phyloP scores from a whole-genome alignment of 2,329 filamentous ascomycete species.

The Pseudogymnoascus destructans region DNA sequence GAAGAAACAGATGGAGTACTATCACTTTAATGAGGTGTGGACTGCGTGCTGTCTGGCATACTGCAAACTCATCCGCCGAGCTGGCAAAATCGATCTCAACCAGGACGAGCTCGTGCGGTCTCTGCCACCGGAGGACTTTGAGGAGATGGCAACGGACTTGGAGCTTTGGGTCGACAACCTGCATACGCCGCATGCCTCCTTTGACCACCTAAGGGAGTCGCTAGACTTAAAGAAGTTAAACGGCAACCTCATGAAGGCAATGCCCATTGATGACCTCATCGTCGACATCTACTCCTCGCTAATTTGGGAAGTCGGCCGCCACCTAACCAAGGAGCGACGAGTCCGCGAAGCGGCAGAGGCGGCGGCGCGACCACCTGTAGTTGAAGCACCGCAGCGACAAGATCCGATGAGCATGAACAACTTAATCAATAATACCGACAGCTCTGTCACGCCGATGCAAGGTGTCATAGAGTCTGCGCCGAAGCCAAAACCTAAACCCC shows the following conservation, averaged over 20 bases:
- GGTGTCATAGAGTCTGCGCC: constrained; percentile 18
- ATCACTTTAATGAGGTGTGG: constrained; percentile 21
- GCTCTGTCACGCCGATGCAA: not conserved
- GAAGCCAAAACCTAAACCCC: constrained; percentile 31
- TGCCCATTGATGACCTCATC: constrained; percentile 83
- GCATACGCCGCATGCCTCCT: constrained; percentile 32
- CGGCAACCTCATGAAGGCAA: constrained; percentile 71
- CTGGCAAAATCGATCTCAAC: constrained; percentile 43
- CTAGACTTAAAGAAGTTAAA: constrained; percentile 70
- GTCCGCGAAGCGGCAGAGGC: constrained; percentile 22
- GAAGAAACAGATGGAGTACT: constrained; percentile 44
- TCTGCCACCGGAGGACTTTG: constrained; percentile 52
- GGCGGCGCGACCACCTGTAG: not conserved
- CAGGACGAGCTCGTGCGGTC: constrained; percentile 55
- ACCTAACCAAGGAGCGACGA: constrained; percentile 34
- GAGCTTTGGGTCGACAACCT: constrained; percentile 44
- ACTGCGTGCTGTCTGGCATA: constrained; percentile 22
- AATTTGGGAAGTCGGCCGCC: constrained; percentile 49
- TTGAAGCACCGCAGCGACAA: constrained; percentile 8
- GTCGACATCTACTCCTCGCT: constrained; percentile 76
- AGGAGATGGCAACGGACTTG: constrained; percentile 42
- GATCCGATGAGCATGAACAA: constrained; percentile 25
- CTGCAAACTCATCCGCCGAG: constrained; percentile 40
- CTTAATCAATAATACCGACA: constrained; percentile 24
- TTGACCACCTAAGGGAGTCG: constrained; percentile 53